Base-by-base conservation (phyloP, 2,329 filamentous ascomycete genomes). In the Mycosphaerelloides madeirae region DNA sequence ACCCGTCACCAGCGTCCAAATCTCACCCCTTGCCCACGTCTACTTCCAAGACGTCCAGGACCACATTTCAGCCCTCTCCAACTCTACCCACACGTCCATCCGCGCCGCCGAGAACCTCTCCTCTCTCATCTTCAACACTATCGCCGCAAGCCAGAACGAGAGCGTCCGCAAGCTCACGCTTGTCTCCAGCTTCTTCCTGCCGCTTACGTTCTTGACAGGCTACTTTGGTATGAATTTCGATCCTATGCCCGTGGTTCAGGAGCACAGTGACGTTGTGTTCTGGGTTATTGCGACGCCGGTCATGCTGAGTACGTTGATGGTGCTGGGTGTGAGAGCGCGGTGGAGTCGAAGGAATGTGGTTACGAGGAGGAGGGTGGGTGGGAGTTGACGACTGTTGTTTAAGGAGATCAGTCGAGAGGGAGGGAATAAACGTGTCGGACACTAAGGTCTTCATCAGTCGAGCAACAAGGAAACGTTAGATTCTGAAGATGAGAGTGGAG, bases 41-140 rank as follows among this genome's bases (percentile, higher is more conserved):
- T 96, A 96, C 60, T 76, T 96, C 1, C 85, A 87, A 39, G 90
- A 96, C 66, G 89, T 93, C 6, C 78, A 91, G 48, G 88, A 95
- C 67, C 89, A 96, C 68, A 86, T 85, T 58, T 79, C 93, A 14
- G 79, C 90, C 35, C 90, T 95, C 43, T 84, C 84, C 0, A 84
- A 90, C 54, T 79, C 79, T 1, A 78, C 95, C 29, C 84, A 87
- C 55, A 84, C 87, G 65, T 87, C 90, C 73, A 82, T 87, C 53
- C 77, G 82, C 46, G 81, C 84, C 14, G 73, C 77, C 2, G 75
- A 79, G 60, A 87, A 89, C 58, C 81, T 95, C 69, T 94, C 94
- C 55, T 84, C 87, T 54, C 74, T 96, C 25, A 95, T 95, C 49
- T 96, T 96, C 76, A 95, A 95, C 69, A 93, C 86, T 18, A 90